Evolutionary conservation across 176 grass and related monocot species (phyloP).

Genomic region (Ensete glaucum): DNA sequence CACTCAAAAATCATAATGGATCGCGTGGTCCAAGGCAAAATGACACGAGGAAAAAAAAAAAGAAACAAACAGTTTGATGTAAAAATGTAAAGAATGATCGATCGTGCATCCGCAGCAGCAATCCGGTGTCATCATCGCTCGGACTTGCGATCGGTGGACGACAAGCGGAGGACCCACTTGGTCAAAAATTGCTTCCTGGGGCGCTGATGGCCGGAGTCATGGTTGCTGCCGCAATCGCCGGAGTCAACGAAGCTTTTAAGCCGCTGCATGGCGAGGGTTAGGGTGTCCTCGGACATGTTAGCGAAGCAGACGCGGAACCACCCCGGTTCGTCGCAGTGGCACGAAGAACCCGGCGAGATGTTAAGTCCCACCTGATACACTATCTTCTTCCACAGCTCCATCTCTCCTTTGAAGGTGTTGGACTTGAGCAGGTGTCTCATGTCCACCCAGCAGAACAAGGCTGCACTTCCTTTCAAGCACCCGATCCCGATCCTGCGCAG

Average conservation of each 20-base stretch:
- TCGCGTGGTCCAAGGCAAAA: too few relatives aligned
- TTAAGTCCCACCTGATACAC: slow-evolving; percentile 80
- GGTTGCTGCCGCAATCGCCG: too few relatives aligned
- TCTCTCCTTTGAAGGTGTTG: slow-evolving; percentile 56
- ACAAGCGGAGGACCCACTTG: slow-evolving; percentile 20
- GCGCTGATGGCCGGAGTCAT: neutral
- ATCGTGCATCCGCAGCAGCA: too few relatives aligned
- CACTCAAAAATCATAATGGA: too few relatives aligned
- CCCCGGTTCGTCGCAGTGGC: slow-evolving; percentile 86
- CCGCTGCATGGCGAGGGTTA: slow-evolving; percentile 59
- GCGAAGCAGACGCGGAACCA: slow-evolving; percentile 98
- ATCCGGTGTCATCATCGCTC: too few relatives aligned
- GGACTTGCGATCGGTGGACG: neutral
- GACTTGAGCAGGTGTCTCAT: slow-evolving; percentile 47
- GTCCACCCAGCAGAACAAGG: slow-evolving; percentile 93
- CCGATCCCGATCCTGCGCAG: slow-evolving; percentile 38
- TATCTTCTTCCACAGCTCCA: slow-evolving; percentile 88
- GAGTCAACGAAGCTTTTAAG: slow-evolving; percentile 44
- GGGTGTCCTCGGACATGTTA: slow-evolving; percentile 77
- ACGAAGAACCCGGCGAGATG: slow-evolving; percentile 77
- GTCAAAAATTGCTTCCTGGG: neutral
- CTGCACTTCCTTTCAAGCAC: slow-evolving; percentile 72
- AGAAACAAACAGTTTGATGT: too few relatives aligned
- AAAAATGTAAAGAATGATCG: too few relatives aligned
- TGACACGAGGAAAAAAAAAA: too few relatives aligned